These are phyloP conservation scores for Podospora comata DNA, from an alignment of 495 filamentous ascomycete species.

Conservation along the genomic window DNA sequence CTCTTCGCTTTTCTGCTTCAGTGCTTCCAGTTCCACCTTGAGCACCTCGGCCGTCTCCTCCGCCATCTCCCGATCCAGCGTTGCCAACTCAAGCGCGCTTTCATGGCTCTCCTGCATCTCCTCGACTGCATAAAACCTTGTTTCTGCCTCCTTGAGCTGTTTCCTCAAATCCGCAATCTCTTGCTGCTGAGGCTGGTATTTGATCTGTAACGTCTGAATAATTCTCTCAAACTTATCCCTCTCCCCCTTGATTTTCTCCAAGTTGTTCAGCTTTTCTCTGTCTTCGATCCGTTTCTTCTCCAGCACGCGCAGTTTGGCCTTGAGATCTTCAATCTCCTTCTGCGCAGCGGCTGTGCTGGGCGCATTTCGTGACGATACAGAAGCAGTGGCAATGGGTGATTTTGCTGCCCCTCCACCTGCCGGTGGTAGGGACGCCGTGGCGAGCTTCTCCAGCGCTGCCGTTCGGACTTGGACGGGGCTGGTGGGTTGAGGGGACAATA, in stretches of 20 bases:
- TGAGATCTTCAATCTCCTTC: conserved; percentile 74
- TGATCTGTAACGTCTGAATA: conserved; percentile 86
- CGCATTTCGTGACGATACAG: conserved; percentile 15
- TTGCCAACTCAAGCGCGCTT: conserved; percentile 77
- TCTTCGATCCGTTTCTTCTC: conserved; percentile 83
- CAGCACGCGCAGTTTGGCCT: conserved; percentile 71
- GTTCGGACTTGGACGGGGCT: conserved; percentile 47
- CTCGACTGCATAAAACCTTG: conserved; percentile 65
- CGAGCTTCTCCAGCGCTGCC: conserved; percentile 45
- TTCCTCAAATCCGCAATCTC: conserved; percentile 74
- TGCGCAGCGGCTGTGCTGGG: conserved; percentile 45
- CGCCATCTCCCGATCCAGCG: conserved; percentile 91
- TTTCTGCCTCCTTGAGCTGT: conserved; percentile 71
- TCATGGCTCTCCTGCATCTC: conserved; percentile 78
- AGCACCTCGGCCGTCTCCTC: conserved; percentile 83
- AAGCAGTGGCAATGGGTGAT: conserved; percentile 11
- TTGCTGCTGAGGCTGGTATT: conserved; percentile 81
- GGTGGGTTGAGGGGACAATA: conserved; percentile 41
- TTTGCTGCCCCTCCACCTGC: conserved; percentile 32
- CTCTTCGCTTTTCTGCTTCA: conserved; percentile 75
- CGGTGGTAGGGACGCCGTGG: conserved; percentile 33
- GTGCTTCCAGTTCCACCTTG: conserved; percentile 74
- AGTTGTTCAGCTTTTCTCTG: conserved; percentile 74
- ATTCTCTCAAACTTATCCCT: conserved; percentile 82
- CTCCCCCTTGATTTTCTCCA: conserved; percentile 76